Evolutionary conservation across 331 rosid species (phyloP).

Genomic region (Dryas integrifolia): DNA sequence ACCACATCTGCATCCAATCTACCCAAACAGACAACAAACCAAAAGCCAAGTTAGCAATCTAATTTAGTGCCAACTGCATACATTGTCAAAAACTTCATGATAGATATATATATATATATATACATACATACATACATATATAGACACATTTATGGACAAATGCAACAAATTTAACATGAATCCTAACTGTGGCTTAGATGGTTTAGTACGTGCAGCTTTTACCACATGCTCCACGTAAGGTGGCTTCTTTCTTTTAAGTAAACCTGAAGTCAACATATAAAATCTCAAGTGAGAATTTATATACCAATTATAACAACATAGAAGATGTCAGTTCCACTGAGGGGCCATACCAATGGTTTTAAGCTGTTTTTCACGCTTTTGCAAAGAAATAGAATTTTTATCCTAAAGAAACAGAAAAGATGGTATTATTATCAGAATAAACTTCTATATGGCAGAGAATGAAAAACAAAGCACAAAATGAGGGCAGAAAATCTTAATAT

Average conservation of each 20-base stretch:
- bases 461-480: slow-evolving; percentile 7
- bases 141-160: neutral
- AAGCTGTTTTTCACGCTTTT: slow-evolving; percentile 94
- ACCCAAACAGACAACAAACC: slow-evolving; percentile 29
- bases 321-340: slow-evolving; percentile 19
- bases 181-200: slow-evolving; percentile 85
- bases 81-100: neutral
- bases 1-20: slow-evolving; percentile 82
- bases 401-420: slow-evolving; percentile 49
- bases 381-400: slow-evolving; percentile 63
- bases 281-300: slow-evolving; percentile 17
- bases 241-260: slow-evolving; percentile 81
- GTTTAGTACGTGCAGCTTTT: slow-evolving; percentile 73
- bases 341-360: slow-evolving; percentile 70
- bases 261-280: slow-evolving; percentile 49
- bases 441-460: neutral
- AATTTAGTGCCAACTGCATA: slow-evolving; percentile 13
- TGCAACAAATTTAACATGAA: slow-evolving; percentile 19
- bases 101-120: neutral
- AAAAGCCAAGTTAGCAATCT: slow-evolving; percentile 28
- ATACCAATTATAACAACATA: slow-evolving; percentile 12
- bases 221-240: slow-evolving; percentile 62
- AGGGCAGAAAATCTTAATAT: slow-evolving; percentile 27
- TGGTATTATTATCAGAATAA: slow-evolving; percentile 24
- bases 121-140: neutral